Conservation (phyloP, 176 grass and related monocot species). For the Elaeis guineensis region DNA sequence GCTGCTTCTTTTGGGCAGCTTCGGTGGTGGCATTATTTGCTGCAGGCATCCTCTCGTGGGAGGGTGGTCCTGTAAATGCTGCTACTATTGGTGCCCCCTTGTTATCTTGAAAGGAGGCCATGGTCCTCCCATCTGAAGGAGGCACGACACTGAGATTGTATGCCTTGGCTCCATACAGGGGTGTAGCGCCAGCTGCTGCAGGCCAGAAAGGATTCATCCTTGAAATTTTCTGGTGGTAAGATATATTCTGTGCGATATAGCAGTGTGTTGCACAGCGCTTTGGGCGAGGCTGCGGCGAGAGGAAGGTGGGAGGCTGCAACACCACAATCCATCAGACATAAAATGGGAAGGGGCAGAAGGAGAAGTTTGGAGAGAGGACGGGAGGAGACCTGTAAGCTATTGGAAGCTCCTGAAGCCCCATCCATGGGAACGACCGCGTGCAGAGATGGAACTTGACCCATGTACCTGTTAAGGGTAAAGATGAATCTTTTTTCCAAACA, state of each 20-base stretch:
- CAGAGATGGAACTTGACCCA: slow-evolving; percentile 58
- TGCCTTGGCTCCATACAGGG: slow-evolving; percentile 60
- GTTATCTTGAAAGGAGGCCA: slow-evolving; percentile 39
- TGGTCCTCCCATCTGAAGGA: slow-evolving; percentile 46
- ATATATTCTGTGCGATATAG: slow-evolving; percentile 76
- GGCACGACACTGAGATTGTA: slow-evolving; percentile 55
- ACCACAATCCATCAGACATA: neutral
- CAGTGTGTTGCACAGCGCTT: slow-evolving; percentile 85
- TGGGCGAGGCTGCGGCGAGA: slow-evolving; percentile 36
- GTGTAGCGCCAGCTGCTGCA: slow-evolving; percentile 28
- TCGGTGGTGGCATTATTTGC: slow-evolving; percentile 41
- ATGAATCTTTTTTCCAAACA: neutral
- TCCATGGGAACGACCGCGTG: slow-evolving; percentile 66
- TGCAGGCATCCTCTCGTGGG: slow-evolving; percentile 42
- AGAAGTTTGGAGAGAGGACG: neutral
- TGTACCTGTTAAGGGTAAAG: slow-evolving; percentile 43
- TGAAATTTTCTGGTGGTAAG: slow-evolving; percentile 46
- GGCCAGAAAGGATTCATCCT: slow-evolving; percentile 84
- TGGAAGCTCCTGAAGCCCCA: slow-evolving; percentile 46
- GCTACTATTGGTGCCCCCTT: slow-evolving; percentile 30
- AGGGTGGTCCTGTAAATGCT: slow-evolving; percentile 33
- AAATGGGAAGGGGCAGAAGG: neutral
- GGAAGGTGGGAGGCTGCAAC: slow-evolving; percentile 49
- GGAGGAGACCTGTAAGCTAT: slow-evolving; percentile 45
- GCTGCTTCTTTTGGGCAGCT: slow-evolving; percentile 66